Evolutionary conservation across 345 rosid species (phyloP), one percentile per base, ranked within the genome.

Genomic region (Hibiscus trionum): DNA sequence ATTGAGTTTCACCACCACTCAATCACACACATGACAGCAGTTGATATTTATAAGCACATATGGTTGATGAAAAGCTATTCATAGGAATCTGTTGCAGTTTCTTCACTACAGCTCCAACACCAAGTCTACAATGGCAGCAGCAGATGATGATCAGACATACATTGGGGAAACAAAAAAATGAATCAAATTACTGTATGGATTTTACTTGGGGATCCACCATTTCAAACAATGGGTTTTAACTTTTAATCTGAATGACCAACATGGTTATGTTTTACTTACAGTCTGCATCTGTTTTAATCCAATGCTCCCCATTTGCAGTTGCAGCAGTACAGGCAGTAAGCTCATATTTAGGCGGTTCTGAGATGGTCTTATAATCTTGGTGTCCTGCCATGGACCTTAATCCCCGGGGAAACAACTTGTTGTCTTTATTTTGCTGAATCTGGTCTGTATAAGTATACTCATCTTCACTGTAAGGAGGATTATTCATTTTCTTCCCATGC

Each of bases 241-340:
- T 19, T 5, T 17, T 53, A 7, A n/a, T 53, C 21, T 53, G 58
- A 53, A 53, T 17, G 58, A 17, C 0, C 58, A 53, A 53, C 9
- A 53, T 17, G 58, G 27, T 19, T 19, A 55, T 19, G 4, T 19
- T 55, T 55, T 55, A 55, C 98, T 93, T 87, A 89, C 97, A 93
- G 75, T 93, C 91, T 77, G 86, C 89, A 76, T 91, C 96, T 75
- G 96, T 91, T 82, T 86, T 89, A 88, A 93, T 91, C 97, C 97
- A 93, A 83, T 87, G 85, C 80, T 84, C 96, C 72, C 82, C 55
- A 50, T 50, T 50, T 50, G 55, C 17, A 15, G 17, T 50, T 50
- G 55, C n/a, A 50, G 55, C 55, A 15, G 17, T 4, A 49, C 1
- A 78, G 77, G 76, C 76, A n/a, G 57, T 66, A 67, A 78, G 78